phyloP scores from a whole-genome alignment of 441 rosid species.

The Arabidopsis lyrata region DNA sequence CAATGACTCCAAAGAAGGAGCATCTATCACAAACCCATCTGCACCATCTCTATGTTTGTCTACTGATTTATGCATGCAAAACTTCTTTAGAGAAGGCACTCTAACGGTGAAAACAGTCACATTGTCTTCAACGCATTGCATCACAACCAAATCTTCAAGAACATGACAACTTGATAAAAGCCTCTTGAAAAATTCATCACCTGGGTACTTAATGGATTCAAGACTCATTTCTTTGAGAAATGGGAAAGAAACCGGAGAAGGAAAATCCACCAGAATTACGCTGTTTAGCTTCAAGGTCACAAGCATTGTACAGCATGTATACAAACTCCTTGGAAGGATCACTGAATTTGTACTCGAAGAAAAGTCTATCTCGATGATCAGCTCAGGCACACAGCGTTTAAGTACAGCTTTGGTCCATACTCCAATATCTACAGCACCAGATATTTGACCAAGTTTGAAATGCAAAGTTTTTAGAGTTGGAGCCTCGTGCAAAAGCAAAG shows the following conservation, averaged over 20 bases:
- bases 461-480: not conserved
- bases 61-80: not conserved
- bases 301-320: not conserved
- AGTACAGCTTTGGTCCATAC: constrained; percentile 9
- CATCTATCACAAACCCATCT: no score
- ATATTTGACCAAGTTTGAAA: not conserved
- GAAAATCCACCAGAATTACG: not conserved
- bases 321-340: constrained; percentile 11
- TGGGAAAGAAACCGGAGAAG: not conserved
- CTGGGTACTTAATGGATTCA: constrained; percentile 1
- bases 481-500: no score
- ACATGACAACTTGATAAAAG: constrained; percentile 31
- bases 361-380: not conserved
- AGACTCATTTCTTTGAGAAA: not conserved
- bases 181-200: constrained; percentile 20
- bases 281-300: not conserved
- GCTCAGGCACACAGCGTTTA: not conserved
- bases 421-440: not conserved
- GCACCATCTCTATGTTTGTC: no score
- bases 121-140: not conserved
- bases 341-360: not conserved
- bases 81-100: constrained; percentile 13
- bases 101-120: not conserved
- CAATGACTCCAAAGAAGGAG: no score
- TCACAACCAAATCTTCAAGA: constrained; percentile 26